Conservation (phyloP, 2,329 filamentous ascomycete species). For the Penicillium freii region DNA sequence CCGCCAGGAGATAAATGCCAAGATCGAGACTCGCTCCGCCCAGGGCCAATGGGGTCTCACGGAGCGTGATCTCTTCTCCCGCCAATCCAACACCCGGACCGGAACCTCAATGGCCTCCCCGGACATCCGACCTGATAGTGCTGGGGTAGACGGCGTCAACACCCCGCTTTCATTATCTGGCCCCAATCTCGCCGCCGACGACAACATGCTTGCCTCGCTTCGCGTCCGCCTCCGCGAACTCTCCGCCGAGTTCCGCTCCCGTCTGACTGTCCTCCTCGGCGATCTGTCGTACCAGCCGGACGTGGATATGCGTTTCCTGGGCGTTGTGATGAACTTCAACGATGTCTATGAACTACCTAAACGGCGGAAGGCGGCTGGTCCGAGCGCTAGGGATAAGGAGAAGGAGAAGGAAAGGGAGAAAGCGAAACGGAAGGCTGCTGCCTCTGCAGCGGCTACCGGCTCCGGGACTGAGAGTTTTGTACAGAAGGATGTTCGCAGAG, state of each 20-base stretch:
- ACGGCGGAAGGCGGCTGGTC: slow-evolving; percentile 47
- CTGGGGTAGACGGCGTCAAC: slow-evolving; percentile 27
- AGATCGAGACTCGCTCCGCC: slow-evolving; percentile 65
- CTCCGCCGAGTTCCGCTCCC: slow-evolving; percentile 70
- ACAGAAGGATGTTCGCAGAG: slow-evolving; percentile 26
- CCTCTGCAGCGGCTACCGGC: slow-evolving; percentile 9
- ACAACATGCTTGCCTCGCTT: slow-evolving; percentile 71
- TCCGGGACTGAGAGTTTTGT: slow-evolving; percentile 19
- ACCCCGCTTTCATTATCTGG: slow-evolving; percentile 42
- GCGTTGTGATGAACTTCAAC: slow-evolving; percentile 98
- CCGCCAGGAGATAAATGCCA: slow-evolving; percentile 79
- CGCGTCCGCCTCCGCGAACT: slow-evolving; percentile 71
- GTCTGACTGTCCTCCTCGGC: slow-evolving; percentile 78
- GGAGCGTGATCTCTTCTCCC: slow-evolving; percentile 50
- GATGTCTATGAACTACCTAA: slow-evolving; percentile 84
- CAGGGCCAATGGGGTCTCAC: slow-evolving; percentile 63
- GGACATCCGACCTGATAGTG: slow-evolving; percentile 21
- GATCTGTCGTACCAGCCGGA: slow-evolving; percentile 92
- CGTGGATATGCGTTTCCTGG: slow-evolving; percentile 91
- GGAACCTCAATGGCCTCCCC: slow-evolving; percentile 31
- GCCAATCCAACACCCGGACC: slow-evolving; percentile 28
- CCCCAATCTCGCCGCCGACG: slow-evolving; percentile 42
- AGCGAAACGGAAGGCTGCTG: slow-evolving; percentile 26
- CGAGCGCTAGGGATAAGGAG: slow-evolving; percentile 35
- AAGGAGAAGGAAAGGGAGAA: slow-evolving; percentile 24